Conservation (phyloP, 192 early-diverging fungal species). For the Fimicolochytrium jonesii region DNA sequence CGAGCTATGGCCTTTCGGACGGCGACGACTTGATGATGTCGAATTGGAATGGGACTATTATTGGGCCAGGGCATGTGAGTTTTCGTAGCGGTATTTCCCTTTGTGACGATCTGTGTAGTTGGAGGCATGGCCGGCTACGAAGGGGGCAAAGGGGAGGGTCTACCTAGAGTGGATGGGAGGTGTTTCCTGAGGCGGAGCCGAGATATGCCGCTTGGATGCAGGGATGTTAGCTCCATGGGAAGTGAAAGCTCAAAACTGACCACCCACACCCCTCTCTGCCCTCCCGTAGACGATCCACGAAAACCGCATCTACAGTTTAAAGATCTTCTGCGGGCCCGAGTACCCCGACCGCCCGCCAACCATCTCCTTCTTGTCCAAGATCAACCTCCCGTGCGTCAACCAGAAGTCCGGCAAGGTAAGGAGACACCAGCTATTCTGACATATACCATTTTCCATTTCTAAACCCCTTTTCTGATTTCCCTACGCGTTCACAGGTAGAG, state of each 20-base stretch:
- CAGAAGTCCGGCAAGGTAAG: slow-evolving; percentile 70
- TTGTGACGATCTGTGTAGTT: too few species aligned
- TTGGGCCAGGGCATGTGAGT: slow-evolving; percentile 75
- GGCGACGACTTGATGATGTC: slow-evolving; percentile 76
- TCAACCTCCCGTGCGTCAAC: slow-evolving; percentile 87
- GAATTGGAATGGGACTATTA: slow-evolving; percentile 92
- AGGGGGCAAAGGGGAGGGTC: too few species aligned
- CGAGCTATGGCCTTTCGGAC: slow-evolving; percentile 87
- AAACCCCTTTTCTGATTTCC: background rate
- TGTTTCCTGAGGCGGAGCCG: too few species aligned
- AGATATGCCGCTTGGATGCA: too few species aligned
- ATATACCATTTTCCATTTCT: background rate
- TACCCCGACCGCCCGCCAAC: slow-evolving; percentile 83
- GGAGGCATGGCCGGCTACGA: too few species aligned
- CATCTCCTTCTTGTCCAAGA: slow-evolving; percentile 73
- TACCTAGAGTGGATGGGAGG: too few species aligned
- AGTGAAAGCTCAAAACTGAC: too few species aligned
- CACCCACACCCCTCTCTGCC: too few species aligned
- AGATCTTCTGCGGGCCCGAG: slow-evolving; percentile 73
- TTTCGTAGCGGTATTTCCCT: too few species aligned
- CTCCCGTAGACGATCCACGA: slow-evolving; percentile 82
- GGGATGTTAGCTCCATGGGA: too few species aligned
- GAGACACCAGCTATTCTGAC: too few species aligned
- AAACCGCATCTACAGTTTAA: slow-evolving; percentile 90
- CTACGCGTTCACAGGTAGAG: too few species aligned